These are phyloP conservation scores for Agaricales sp. DNA, from an alignment of 1,284 basidiomycete genomes.

Conservation along the genomic window DNA sequence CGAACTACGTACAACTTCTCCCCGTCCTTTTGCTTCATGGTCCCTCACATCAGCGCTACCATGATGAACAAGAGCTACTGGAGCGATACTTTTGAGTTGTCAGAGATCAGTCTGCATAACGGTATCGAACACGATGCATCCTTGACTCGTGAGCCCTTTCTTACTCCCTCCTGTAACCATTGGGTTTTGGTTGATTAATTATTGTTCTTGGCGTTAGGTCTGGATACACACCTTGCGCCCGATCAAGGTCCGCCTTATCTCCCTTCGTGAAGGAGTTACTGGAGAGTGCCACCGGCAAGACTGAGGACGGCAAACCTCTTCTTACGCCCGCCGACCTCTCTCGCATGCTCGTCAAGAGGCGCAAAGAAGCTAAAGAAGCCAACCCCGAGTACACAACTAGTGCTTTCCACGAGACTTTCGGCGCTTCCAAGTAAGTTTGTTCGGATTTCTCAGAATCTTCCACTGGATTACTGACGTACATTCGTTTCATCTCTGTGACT, in stretches of 20 bases:
- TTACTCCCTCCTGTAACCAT: not conserved
- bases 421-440: conserved; percentile 50
- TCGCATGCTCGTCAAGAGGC: conserved; percentile 41
- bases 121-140: conserved; percentile 74
- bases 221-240: conserved; percentile 38
- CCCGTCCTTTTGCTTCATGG: conserved; percentile 53
- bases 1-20: conserved; percentile 58
- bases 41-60: conserved; percentile 46
- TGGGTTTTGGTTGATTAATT: not conserved
- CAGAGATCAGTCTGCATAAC: conserved; percentile 60
- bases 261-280: conserved; percentile 49
- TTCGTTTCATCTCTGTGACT: conserved; percentile 6
- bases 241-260: conserved; percentile 42
- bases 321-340: conserved; percentile 52
- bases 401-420: conserved; percentile 47
- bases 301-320: conserved; percentile 29
- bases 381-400: conserved; percentile 46
- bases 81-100: conserved; percentile 50
- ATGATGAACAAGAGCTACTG: conserved; percentile 45
- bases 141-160: conserved; percentile 42
- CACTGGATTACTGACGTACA: no score
- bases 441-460: conserved; percentile 3
- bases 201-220: conserved; percentile 28
- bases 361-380: conserved; percentile 36
- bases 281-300: conserved; percentile 46